A percentile compares a stretch with the other conserved stretches of the same genome.
Conservation (phyloP, 495 filamentous ascomycete genomes). For the Jackrogersella minutella region DNA sequence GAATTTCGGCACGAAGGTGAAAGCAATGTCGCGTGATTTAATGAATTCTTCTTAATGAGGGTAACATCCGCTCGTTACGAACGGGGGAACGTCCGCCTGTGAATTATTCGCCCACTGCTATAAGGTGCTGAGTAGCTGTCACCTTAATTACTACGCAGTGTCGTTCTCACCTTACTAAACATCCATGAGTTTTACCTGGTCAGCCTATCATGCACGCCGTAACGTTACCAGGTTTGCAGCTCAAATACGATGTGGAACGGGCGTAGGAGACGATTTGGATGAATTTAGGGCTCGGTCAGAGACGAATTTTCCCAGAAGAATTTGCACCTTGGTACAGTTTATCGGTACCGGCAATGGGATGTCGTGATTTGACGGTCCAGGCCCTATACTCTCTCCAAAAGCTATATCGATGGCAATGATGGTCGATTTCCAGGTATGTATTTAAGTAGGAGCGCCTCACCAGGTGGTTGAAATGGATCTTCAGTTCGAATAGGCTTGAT, state of each 20-base stretch:
- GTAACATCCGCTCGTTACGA: neutral
- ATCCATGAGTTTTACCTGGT: neutral
- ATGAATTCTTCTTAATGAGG: neutral
- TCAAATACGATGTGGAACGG: neutral
- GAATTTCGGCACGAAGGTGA: neutral
- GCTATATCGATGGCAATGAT: neutral
- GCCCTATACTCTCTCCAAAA: neutral
- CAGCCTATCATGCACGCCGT: neutral
- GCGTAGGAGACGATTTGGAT: neutral
- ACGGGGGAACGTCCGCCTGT: neutral
- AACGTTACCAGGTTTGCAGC: slow-evolving; percentile 6
- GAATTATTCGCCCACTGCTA: neutral
- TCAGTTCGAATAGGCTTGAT: neutral
- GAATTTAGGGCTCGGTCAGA: neutral
- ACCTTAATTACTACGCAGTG: slow-evolving; percentile 12
- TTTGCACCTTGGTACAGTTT: too few relatives aligned
- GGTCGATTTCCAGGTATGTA: neutral
- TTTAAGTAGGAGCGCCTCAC: neutral
- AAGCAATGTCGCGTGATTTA: neutral
- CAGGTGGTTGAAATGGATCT: neutral
- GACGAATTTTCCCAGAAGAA: too few relatives aligned
- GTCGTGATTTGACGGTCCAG: neutral
- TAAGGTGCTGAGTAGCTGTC: slow-evolving; percentile 3
- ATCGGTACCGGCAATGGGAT: neutral
- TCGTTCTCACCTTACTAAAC: slow-evolving; percentile 9